Base-by-base conservation (phyloP, 352 stramenopile species). In the Elongisporangium prolatum region DNA sequence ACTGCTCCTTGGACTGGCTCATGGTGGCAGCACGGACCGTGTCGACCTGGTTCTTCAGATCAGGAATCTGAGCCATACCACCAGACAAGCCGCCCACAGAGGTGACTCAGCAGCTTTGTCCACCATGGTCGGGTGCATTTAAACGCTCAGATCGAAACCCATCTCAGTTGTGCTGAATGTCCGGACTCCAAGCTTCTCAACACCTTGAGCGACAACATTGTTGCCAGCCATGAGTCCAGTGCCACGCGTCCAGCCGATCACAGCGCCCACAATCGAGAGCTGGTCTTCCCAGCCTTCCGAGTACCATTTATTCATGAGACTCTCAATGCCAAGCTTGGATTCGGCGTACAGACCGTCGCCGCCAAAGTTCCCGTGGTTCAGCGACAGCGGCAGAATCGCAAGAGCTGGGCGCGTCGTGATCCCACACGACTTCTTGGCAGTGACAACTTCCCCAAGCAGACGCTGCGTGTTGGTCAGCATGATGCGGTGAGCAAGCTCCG, bases 171-270 rank as follows among this genome's bases (percentile, higher is more conserved):
- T 91, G 56, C 73, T 93, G 62, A 96, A 96, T 21, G 86, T 96
- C 56, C 88, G 81, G 50, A 92, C 77, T 55, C 82, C 80, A 34
- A 93, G 72, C 52, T 84, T 79, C 64, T 96, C 88, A 21, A 96
- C 73, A 18, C 84, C 86, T 8, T 75, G 71, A 18, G 88, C 84
- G 17, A 93, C 88, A 6, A 93, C 72, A 58, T 96, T 94, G 69
- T 96, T 96, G n/a, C 84, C 77, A 21, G 73, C 80, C 88, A 96
- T 96, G 21, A 96, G 77, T 14, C 83, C 86, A 0, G 88, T 95
- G 52, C 84, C 81, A 57, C 88, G 84, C 14, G 85, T 95, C 88
- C 86, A 96, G 24, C 88, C 88, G 54, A 96, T 96, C 50, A 95
- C 80, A 22, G 86, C 87, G 49, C 86, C 84, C 3, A 90, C 78